These are phyloP conservation scores for Houttuynia cordata DNA, from an alignment of 164 flowering plant genomes.

Conservation along the genomic window DNA sequence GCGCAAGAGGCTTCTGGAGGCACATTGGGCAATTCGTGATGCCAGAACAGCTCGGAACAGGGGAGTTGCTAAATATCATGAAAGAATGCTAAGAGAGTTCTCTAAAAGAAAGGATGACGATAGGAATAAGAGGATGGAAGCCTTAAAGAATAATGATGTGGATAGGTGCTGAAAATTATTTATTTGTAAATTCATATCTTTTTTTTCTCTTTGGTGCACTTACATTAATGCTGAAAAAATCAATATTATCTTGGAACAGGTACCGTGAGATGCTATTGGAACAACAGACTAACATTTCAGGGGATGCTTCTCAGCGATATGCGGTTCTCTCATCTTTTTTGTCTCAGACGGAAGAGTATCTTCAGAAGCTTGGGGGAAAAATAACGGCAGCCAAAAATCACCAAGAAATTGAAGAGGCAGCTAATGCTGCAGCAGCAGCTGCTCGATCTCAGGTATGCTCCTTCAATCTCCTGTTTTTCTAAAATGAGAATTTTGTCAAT, in stretches of 20 bases:
- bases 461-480: not conserved
- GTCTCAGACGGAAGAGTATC: conserved; percentile 93
- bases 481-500: not conserved
- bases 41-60: conserved; percentile 95
- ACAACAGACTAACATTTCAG: conserved; percentile 90
- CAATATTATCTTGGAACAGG: conserved; percentile 17
- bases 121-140: conserved; percentile 91
- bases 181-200: not conserved
- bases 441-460: conserved; percentile 78
- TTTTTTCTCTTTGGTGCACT: not conserved
- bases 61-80: conserved; percentile 98
- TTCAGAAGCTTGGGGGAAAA: conserved; percentile 81
- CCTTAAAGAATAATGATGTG: conserved; percentile 97
- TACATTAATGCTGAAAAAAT: not conserved
- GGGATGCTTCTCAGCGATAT: conserved; percentile 95
- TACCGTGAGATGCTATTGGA: conserved; percentile 93
- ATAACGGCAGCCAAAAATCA: conserved; percentile 90
- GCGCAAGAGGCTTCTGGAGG: conserved; percentile 97
- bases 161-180: conserved; percentile 41
- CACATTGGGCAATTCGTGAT: conserved; percentile 97
- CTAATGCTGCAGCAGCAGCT: conserved; percentile 74
- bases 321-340: conserved; percentile 88
- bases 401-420: conserved; percentile 94
- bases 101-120: conserved; percentile 95
- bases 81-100: conserved; percentile 89